phyloP scores from a whole-genome alignment of 2,329 filamentous ascomycete genomes.

The Beauveria sp. region DNA sequence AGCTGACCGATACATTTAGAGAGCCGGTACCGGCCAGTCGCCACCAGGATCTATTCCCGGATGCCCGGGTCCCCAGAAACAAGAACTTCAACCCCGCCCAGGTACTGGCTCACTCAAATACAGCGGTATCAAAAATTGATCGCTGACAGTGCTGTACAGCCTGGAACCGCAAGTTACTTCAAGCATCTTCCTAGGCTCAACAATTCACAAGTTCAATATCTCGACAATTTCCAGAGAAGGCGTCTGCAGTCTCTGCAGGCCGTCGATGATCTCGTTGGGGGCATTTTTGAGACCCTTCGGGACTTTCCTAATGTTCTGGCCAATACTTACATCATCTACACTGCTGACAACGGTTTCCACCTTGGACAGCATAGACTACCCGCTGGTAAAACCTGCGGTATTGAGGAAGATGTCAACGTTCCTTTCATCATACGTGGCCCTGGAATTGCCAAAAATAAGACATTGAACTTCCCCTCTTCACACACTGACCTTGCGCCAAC shows the following conservation, averaged over 20 bases:
- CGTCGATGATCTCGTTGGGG: constrained; percentile 38
- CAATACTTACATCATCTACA: constrained; percentile 45
- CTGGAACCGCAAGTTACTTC: constrained; percentile 38
- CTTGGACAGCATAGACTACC: constrained; percentile 45
- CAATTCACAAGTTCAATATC: constrained; percentile 24
- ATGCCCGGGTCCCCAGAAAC: constrained; percentile 53
- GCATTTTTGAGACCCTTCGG: constrained; percentile 27
- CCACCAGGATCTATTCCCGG: constrained; percentile 53
- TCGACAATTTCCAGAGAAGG: constrained; percentile 32
- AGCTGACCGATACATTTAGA: constrained; percentile 36
- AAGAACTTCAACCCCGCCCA: constrained; percentile 55
- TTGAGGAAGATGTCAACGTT: constrained; percentile 44
- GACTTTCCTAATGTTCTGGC: constrained; percentile 23
- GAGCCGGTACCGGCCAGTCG: constrained; percentile 37
- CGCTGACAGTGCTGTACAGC: not conserved
- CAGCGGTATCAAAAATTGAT: not conserved
- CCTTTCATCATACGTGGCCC: constrained; percentile 44
- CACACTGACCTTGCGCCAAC: constrained; percentile 51
- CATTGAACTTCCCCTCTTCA: constrained; percentile 33
- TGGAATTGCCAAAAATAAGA: constrained; percentile 30
- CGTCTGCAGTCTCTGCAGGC: constrained; percentile 36
- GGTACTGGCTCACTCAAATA: not conserved
- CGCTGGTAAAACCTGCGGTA: constrained; percentile 43
- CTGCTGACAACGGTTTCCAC: constrained; percentile 46
- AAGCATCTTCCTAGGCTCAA: constrained; percentile 27